phyloP scores from a whole-genome alignment of 2,329 filamentous ascomycete genomes.

The Coniochaeta hoffmannii region DNA sequence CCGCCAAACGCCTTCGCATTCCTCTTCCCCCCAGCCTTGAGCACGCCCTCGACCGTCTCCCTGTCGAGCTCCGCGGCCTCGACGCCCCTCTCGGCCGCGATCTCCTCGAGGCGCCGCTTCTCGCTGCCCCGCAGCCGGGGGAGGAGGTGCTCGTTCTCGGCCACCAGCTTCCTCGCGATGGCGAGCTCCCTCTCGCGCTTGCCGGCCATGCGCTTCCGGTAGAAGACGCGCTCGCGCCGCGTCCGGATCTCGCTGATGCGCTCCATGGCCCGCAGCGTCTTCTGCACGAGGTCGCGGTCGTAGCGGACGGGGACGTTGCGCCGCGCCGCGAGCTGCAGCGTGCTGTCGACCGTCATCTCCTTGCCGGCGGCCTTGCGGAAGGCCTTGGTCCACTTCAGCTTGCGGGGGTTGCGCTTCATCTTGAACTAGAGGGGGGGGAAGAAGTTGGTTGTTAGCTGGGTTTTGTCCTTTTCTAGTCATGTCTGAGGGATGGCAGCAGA shows the following conservation, averaged over 20 bases:
- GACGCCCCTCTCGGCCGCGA: constrained; percentile 44
- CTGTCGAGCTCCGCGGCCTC: constrained; percentile 26
- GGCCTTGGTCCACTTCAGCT: constrained; percentile 95
- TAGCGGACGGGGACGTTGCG: constrained; percentile 94
- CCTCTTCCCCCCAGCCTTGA: constrained; percentile 14
- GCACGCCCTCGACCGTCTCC: constrained; percentile 17
- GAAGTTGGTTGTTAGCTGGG: constrained; percentile 2
- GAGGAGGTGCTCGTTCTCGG: constrained; percentile 86
- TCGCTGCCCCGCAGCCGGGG: constrained; percentile 62
- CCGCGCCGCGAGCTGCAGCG: constrained; percentile 83
- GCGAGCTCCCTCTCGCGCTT: constrained; percentile 78
- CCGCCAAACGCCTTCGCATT: constrained; percentile 30
- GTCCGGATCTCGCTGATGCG: constrained; percentile 78
- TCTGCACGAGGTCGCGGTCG: constrained; percentile 83
- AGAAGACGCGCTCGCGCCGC: constrained; percentile 82
- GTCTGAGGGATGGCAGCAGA: not conserved
- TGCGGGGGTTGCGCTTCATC: constrained; percentile 96
- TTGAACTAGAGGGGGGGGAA: constrained; percentile 54
- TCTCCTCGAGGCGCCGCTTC: constrained; percentile 52
- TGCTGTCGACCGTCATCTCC: constrained; percentile 87
- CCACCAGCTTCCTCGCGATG: constrained; percentile 78
- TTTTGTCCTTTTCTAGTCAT: no score
- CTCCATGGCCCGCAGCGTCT: constrained; percentile 88
- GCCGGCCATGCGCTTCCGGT: constrained; percentile 87
- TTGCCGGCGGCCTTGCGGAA: constrained; percentile 81